Percentiles rank a stretch among this genome's conserved stretches.
These are phyloP conservation scores for Epichloe scottii DNA, from an alignment of 2,329 filamentous ascomycete species.

Conservation along the genomic window DNA sequence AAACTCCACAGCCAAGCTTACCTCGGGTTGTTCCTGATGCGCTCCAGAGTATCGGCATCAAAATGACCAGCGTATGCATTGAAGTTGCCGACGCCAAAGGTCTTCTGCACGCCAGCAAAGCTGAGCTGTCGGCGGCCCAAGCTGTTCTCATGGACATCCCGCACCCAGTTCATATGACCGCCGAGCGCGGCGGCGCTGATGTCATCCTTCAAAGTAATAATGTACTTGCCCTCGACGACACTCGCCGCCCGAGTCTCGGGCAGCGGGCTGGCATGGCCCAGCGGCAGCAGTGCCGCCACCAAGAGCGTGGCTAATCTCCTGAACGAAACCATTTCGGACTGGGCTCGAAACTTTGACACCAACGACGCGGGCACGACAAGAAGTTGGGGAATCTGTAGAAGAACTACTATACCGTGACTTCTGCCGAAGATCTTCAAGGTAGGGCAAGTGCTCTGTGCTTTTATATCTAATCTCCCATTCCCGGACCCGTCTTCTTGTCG, in stretches of 20 bases:
- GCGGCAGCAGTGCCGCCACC: background rate
- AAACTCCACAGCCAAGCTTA: slow-evolving; percentile 11
- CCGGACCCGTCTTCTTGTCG: too few relatives aligned
- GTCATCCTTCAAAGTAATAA: slow-evolving; percentile 30
- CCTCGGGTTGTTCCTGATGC: slow-evolving; percentile 26
- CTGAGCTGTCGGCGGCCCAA: slow-evolving; percentile 21
- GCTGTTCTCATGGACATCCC: slow-evolving; percentile 18
- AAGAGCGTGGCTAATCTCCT: background rate
- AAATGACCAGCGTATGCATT: slow-evolving; percentile 32
- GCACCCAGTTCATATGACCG: slow-evolving; percentile 22
- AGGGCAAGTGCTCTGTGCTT: too few relatives aligned
- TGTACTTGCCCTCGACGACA: slow-evolving; percentile 28
- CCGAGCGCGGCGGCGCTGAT: slow-evolving; percentile 19
- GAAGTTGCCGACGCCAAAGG: slow-evolving; percentile 20
- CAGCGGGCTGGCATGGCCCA: background rate
- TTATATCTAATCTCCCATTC: background rate
- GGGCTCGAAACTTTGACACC: background rate
- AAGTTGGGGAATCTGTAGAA: background rate
- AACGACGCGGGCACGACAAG: background rate
- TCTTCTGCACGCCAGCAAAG: slow-evolving; percentile 19
- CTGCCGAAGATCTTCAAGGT: too few relatives aligned
- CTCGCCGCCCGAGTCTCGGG: background rate
- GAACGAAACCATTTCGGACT: background rate
- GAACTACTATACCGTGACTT: too few relatives aligned
- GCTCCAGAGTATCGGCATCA: slow-evolving; percentile 26